Evolutionary conservation across 331 rosid species (phyloP).

Genomic region (Erythrophleum ivorense): DNA sequence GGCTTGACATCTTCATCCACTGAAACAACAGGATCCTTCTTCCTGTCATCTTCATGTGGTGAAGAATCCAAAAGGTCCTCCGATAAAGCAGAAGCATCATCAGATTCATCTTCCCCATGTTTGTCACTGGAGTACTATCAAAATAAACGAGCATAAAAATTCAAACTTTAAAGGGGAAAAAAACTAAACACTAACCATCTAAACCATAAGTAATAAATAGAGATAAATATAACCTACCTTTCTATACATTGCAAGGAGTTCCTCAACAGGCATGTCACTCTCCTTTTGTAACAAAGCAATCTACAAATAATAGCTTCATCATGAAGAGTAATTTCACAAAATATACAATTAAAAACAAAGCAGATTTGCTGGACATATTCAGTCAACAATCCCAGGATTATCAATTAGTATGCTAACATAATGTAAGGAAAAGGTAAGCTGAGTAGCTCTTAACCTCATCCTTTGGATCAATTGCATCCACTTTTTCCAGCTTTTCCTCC

Average conservation of each 20-base stretch:
- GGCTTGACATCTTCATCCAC: slow-evolving; percentile 62
- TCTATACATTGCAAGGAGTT: slow-evolving; percentile 92
- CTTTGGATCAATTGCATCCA: slow-evolving; percentile 59
- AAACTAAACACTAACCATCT: slow-evolving; percentile 22
- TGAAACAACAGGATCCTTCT: slow-evolving; percentile 49
- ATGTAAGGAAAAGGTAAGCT: slow-evolving; percentile 17
- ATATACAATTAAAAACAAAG: slow-evolving; percentile 23
- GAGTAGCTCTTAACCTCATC: slow-evolving; percentile 76
- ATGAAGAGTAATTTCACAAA: slow-evolving; percentile 27
- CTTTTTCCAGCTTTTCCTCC: slow-evolving; percentile 90
- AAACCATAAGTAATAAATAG: slow-evolving; percentile 41
- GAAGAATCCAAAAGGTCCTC: slow-evolving; percentile 62
- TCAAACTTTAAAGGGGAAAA: not conserved
- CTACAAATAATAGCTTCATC: slow-evolving; percentile 54
- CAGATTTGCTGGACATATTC: slow-evolving; percentile 7
- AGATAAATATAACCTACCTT: slow-evolving; percentile 65
- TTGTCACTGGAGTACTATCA: slow-evolving; percentile 54
- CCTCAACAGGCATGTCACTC: slow-evolving; percentile 87
- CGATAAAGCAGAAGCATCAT: slow-evolving; percentile 70
- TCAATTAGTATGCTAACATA: slow-evolving; percentile 21
- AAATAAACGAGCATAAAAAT: slow-evolving; percentile 32
- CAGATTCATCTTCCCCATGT: slow-evolving; percentile 61
- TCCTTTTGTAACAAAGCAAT: slow-evolving; percentile 88
- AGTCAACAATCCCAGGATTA: slow-evolving; percentile 24
- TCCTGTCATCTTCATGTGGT: slow-evolving; percentile 51